Evolutionary conservation across 2,329 filamentous ascomycete species (phyloP), one percentile per base, ranked within the genome.

Genomic region (Dichotomopilus funicola): DNA sequence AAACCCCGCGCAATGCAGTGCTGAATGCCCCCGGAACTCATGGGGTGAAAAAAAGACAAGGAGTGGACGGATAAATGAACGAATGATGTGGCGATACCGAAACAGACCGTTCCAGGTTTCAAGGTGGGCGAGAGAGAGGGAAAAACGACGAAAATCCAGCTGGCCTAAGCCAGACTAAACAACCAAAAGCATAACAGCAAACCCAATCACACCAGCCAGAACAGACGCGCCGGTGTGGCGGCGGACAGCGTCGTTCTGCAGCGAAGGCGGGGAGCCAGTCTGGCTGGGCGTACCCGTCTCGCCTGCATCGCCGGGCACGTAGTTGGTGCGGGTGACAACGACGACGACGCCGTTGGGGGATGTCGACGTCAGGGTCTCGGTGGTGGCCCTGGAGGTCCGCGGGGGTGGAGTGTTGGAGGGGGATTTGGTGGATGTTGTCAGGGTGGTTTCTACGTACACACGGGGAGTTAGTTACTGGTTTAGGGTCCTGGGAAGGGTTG

Each of bases 271-370:
- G 13, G 71, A 69, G 3, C 59, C 69, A 7, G 70, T 66, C 4
- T 71, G 68, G 51, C 48, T 67, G 6, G 65, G 56, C 12, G 61
- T 65, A 3, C 64, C 66, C 2, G 52, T 69, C 13, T 63, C 47
- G 8, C 34, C 53, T 1, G 75, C 72, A 9, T 72, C 68, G 41
- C 75, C 73, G 27, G 70, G 72, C 2, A 80, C 77, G 63, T 70
- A 76, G 0, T 76, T 77, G 1, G 77, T 80, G n/a, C 72, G 72
- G 9, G 77, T 79, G 49, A 79, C 66, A 10, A 74, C 71, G 3
- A 72, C 72, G 52, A 75, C 68, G 36, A 70, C 72, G 33, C 78
- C 78, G 49, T 77, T 67, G 10, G 68, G 62, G 6, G 76, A 78
- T 6, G 74, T 75, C n/a, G n/a, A 43, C 5, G 77, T 80, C 57